Percentiles rank a stretch among this genome's conserved stretches.
Evolutionary conservation across 306 rosid species (phyloP).

Genomic region (Pyrus pyrifolia): DNA sequence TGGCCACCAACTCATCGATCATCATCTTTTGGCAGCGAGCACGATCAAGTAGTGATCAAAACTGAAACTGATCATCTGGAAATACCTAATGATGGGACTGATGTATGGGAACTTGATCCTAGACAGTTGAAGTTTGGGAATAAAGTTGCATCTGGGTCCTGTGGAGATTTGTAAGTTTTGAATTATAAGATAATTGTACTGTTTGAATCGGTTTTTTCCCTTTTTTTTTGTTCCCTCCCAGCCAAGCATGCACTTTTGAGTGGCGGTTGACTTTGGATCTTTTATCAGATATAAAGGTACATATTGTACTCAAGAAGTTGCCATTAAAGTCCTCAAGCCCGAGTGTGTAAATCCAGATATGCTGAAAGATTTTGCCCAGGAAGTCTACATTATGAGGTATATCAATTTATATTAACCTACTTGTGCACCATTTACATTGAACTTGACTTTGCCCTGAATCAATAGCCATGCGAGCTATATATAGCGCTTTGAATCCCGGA

Average conservation of each 20-base stretch:
- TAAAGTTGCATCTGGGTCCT: constrained; percentile 88
- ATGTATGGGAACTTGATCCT: constrained; percentile 96
- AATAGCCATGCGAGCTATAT: background rate
- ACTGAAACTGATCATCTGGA: constrained; percentile 49
- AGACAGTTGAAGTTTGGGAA: constrained; percentile 65
- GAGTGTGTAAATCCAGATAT: constrained; percentile 74
- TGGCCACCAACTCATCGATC: constrained; percentile 47
- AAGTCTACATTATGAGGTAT: constrained; percentile 93
- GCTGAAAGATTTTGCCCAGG: constrained; percentile 90
- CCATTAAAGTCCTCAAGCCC: constrained; percentile 89
- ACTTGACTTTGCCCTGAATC: background rate
- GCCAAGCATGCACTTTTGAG: constrained; percentile 1
- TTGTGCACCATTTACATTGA: background rate
- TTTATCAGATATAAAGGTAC: constrained; percentile 77
- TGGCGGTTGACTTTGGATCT: constrained; percentile 21
- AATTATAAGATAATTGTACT: background rate
- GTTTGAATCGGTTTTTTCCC: background rate
- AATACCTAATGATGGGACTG: constrained; percentile 86
- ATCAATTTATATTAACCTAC: constrained; percentile 12
- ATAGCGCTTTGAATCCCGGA: background rate
- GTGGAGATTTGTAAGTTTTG: constrained; percentile 83
- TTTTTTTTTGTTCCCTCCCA: background rate
- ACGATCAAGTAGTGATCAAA: constrained; percentile 43
- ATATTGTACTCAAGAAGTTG: constrained; percentile 91
- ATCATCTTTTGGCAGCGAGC: constrained; percentile 39